Conservation (phyloP, 306 rosid species). For the Cucurbita argyrosperma region DNA sequence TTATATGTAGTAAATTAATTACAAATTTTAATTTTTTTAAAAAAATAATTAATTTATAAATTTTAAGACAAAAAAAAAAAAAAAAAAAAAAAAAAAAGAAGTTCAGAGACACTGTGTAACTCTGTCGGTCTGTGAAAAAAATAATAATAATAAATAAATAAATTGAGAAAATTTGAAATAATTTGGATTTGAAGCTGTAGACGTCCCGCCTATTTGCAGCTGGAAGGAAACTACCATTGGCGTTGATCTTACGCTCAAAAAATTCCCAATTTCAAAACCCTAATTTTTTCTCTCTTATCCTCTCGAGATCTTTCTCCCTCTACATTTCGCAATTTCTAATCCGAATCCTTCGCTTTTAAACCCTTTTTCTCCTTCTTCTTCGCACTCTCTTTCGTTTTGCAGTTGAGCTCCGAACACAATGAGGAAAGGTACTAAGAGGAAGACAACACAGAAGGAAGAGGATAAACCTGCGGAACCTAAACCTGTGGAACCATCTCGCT, state of each 20-base stretch:
- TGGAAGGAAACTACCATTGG: background rate
- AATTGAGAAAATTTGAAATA: background rate
- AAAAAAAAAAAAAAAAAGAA: too few species aligned
- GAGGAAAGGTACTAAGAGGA: slow-evolving; percentile 48
- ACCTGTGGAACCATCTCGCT: slow-evolving; percentile 5
- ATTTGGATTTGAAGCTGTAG: background rate
- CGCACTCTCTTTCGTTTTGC: background rate
- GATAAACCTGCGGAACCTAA: slow-evolving; percentile 4
- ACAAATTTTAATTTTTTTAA: too few species aligned
- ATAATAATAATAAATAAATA: background rate
- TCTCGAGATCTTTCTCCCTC: background rate
- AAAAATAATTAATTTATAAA: too few species aligned
- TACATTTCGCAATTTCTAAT: slow-evolving; percentile 6
- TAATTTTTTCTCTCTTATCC: background rate
- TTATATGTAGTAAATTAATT: too few species aligned
- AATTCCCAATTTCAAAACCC: background rate
- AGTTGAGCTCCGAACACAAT: background rate
- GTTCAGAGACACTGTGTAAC: too few species aligned
- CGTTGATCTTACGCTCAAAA: background rate
- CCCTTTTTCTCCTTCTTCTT: background rate
- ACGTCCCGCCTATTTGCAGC: background rate
- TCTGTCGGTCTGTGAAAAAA: background rate
- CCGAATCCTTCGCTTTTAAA: slow-evolving; percentile 10
- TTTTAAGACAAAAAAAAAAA: too few species aligned
- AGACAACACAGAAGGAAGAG: slow-evolving; percentile 13